Evolutionary conservation across 306 rosid species (phyloP).

Genomic region (Castanea mollissima): DNA sequence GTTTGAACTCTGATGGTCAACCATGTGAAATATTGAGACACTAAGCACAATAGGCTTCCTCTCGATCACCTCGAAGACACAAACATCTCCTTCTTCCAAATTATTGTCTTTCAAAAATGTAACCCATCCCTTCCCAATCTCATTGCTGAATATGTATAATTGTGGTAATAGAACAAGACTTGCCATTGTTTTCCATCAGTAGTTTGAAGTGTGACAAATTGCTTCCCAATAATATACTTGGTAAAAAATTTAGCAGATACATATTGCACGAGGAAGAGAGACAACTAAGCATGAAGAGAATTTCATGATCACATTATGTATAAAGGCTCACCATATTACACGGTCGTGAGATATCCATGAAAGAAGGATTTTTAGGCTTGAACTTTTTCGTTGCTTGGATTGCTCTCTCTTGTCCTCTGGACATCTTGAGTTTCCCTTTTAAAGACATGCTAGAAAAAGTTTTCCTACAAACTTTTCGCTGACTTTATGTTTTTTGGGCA

Average conservation of each 20-base stretch:
- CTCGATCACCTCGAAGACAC: too few relatives aligned
- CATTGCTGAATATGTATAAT: too few relatives aligned
- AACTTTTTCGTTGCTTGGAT: background rate
- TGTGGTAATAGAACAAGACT: background rate
- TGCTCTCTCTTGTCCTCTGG: background rate
- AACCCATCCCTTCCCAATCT: too few relatives aligned
- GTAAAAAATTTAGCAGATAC: constrained; percentile 14
- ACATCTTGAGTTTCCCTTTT: too few relatives aligned
- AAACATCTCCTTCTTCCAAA: too few relatives aligned
- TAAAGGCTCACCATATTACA: constrained; percentile 21
- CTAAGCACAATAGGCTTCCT: too few relatives aligned
- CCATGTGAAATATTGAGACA: too few relatives aligned
- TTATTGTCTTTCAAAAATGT: too few relatives aligned
- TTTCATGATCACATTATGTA: background rate
- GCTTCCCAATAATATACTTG: constrained; percentile 5
- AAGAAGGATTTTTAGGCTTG: constrained; percentile 19
- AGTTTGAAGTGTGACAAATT: constrained; percentile 17
- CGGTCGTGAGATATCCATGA: background rate
- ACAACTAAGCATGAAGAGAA: background rate
- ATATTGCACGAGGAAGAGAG: constrained; percentile 16
- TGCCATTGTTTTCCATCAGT: constrained; percentile 14
- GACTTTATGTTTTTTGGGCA: background rate
- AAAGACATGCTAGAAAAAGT: background rate
- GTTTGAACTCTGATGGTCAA: too few relatives aligned
- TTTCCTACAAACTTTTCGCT: too few relatives aligned